A percentile compares a stretch with the other conserved stretches of the same genome.
phyloP scores from a whole-genome alignment of 176 grass and related monocot genomes.

The bread wheat (Triticum aestivum) region DNA sequence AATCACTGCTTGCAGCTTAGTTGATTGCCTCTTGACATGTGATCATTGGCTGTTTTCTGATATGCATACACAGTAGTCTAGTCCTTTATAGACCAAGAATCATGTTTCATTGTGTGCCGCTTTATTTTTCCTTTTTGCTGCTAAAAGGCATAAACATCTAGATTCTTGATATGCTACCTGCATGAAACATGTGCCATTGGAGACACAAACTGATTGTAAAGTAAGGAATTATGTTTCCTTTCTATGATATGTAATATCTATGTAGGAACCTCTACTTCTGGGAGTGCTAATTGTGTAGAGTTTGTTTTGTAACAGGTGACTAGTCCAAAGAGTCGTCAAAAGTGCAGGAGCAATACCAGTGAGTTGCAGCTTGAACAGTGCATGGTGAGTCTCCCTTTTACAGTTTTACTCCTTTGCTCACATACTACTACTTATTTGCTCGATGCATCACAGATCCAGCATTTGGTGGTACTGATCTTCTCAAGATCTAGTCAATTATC shows the following conservation, averaged over 20 bases:
- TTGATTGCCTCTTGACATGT: background rate
- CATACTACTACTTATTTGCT: no score
- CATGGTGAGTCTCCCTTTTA: background rate
- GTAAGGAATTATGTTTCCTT: background rate
- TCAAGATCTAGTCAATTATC: no score
- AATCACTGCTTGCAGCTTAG: background rate
- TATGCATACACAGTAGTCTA: background rate
- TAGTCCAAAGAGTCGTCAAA: background rate
- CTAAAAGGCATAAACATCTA: background rate
- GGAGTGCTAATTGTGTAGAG: background rate
- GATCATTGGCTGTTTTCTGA: background rate
- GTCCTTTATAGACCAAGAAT: background rate
- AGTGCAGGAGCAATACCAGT: background rate
- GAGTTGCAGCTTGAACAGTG: background rate
- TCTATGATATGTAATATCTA: background rate
- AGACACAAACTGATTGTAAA: background rate
- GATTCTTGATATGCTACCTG: background rate
- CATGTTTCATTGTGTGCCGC: background rate
- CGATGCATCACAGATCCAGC: no score
- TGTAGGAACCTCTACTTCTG: background rate
- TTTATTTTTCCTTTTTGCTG: background rate
- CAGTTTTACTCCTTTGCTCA: background rate
- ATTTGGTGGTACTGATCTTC: no score
- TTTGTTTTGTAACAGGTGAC: background rate
- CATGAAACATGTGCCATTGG: slow-evolving; percentile 3